Evolutionary conservation across 768 basidiomycete species (phyloP).

Genomic region (Lactarius akahatsu): DNA sequence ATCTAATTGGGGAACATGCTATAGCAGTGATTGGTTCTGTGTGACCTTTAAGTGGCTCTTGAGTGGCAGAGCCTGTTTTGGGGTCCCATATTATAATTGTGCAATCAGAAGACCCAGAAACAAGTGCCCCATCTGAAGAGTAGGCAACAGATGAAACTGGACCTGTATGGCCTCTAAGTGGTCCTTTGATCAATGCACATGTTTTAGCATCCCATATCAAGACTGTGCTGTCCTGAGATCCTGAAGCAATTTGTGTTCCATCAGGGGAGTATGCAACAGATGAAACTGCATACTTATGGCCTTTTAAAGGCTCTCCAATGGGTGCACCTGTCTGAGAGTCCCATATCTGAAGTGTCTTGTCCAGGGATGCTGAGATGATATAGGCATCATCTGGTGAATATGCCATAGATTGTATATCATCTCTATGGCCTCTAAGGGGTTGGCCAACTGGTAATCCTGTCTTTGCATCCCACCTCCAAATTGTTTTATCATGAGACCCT

Average conservation of each 20-base stretch:
- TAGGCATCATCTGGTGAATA: no score
- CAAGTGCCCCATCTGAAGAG: background rate
- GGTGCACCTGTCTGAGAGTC: conserved; percentile 1
- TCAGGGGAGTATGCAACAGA: background rate
- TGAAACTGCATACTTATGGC: background rate
- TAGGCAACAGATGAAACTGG: background rate
- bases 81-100: background rate
- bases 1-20: background rate
- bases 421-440: no score
- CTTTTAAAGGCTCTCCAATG: background rate
- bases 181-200: background rate
- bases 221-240: background rate
- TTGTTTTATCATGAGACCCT: background rate
- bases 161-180: background rate
- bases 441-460: background rate
- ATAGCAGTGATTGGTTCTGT: background rate
- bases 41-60: background rate
- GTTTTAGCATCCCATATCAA: background rate
- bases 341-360: background rate
- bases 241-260: background rate
- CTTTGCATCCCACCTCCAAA: background rate
- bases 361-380: background rate
- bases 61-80: background rate
- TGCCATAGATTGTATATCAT: no score
- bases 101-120: background rate